These are phyloP conservation scores for Colletotrichum limetticola DNA, from an alignment of 2,329 filamentous ascomycete species.

Conservation along the genomic window DNA sequence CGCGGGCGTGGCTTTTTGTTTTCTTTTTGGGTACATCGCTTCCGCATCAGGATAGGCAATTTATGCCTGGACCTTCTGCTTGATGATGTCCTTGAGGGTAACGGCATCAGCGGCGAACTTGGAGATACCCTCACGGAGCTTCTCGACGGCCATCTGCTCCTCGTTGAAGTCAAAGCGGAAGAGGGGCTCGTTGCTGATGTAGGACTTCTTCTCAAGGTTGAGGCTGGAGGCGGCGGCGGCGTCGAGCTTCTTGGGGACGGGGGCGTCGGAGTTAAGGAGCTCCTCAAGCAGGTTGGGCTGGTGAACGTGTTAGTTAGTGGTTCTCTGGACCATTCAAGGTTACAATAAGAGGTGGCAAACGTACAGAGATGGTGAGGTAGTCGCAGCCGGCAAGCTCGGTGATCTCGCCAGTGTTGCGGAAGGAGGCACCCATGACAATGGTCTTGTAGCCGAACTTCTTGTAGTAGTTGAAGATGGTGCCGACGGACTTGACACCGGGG, in stretches of 20 bases:
- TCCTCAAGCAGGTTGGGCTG: constrained; percentile 94
- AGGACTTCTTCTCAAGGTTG: constrained; percentile 87
- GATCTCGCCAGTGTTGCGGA: constrained; percentile 96
- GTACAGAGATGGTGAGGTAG: constrained; percentile 96
- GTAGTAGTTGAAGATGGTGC: constrained; percentile 99
- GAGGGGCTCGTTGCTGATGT: constrained; percentile 86
- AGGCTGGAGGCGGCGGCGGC: constrained; percentile 72
- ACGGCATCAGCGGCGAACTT: constrained; percentile 97
- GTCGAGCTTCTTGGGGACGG: constrained; percentile 94
- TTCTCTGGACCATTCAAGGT: too few relatives aligned
- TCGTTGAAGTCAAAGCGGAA: constrained; percentile 99
- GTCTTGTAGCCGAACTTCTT: constrained; percentile 99
- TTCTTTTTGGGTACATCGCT: not conserved
- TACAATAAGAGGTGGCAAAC: constrained; percentile 45
- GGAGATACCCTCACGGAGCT: constrained; percentile 98
- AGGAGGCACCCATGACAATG: constrained; percentile 99
- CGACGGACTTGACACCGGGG: constrained; percentile 94
- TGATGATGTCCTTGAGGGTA: constrained; percentile 92
- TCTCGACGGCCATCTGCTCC: constrained; percentile 99
- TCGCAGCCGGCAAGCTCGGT: constrained; percentile 98
- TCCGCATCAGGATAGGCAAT: constrained; percentile 5
- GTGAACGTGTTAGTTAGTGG: constrained; percentile 1
- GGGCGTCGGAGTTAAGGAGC: constrained; percentile 83
- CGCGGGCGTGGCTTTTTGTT: not conserved
- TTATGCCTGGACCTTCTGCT: constrained; percentile 78